These are phyloP conservation scores for Sphaerobolus stellatus DNA, from an alignment of 1,284 basidiomycete genomes.

Conservation along the genomic window DNA sequence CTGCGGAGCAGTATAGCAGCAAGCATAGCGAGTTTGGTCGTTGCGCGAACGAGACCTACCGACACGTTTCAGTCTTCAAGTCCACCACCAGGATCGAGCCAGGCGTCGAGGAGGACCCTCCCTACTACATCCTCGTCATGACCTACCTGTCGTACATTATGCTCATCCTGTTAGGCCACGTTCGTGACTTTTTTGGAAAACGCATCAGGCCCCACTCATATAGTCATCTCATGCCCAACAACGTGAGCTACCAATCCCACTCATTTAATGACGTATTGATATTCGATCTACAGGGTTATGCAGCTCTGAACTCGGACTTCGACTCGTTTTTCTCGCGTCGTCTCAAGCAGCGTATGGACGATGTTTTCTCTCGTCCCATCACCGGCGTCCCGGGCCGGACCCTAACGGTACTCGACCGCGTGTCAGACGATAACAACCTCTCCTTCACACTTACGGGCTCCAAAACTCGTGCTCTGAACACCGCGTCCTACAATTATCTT, in stretches of 20 bases:
- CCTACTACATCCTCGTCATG: slow-evolving; percentile 86
- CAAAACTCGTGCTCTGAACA: slow-evolving; percentile 88
- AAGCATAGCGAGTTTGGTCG: slow-evolving; percentile 87
- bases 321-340: slow-evolving; percentile 99
- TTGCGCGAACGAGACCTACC: slow-evolving; percentile 70
- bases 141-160: slow-evolving; percentile 91
- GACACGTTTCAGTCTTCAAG: slow-evolving; percentile 65
- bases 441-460: slow-evolving; percentile 79
- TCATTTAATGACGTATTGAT: too few relatives aligned
- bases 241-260: slow-evolving; percentile 55
- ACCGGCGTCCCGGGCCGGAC: slow-evolving; percentile 97
- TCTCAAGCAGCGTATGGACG: slow-evolving; percentile 91
- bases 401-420: slow-evolving; percentile 83
- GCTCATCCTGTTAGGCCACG: slow-evolving; percentile 87
- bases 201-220: slow-evolving; percentile 72
- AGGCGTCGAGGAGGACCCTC: slow-evolving; percentile 74
- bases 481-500: slow-evolving; percentile 99
- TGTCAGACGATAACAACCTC: slow-evolving; percentile 80
- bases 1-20: slow-evolving; percentile 71
- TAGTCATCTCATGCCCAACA: slow-evolving; percentile 76
- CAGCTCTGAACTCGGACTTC: slow-evolving; percentile 96
- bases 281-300: slow-evolving; percentile 73
- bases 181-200: slow-evolving; percentile 96
- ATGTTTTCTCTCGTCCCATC: slow-evolving; percentile 92
- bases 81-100: slow-evolving; percentile 48